Conservation (phyloP, 2,329 filamentous ascomycete species). For the Golovinomyces cichoracearum region DNA sequence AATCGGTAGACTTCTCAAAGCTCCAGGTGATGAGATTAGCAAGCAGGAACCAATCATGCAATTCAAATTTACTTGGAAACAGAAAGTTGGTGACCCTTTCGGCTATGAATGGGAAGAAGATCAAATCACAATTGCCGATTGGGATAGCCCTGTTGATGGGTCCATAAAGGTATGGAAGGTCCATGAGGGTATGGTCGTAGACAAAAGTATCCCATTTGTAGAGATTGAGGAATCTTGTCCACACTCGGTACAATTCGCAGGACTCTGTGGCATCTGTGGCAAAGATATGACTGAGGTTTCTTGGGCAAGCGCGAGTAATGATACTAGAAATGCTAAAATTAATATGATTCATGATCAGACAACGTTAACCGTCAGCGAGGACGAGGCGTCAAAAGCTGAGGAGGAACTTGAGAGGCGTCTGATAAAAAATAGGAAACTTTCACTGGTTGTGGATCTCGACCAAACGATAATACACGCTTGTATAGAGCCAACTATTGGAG, state of each 20-base stretch:
- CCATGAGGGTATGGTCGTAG: constrained; percentile 36
- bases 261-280: constrained; percentile 75
- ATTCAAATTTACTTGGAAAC: constrained; percentile 63
- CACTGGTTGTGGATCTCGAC: constrained; percentile 84
- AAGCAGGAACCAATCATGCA: constrained; percentile 57
- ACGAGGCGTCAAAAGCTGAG: constrained; percentile 58
- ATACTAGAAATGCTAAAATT: constrained; percentile 69
- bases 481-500: constrained; percentile 82
- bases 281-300: constrained; percentile 84
- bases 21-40: constrained; percentile 45
- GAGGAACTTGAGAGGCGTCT: constrained; percentile 66
- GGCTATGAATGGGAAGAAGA: constrained; percentile 38
- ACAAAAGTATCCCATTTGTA: constrained; percentile 31
- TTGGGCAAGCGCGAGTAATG: constrained; percentile 55
- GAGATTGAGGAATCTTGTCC: constrained; percentile 76
- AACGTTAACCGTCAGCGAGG: constrained; percentile 57
- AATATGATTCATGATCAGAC: constrained; percentile 89
- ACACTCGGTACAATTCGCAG: constrained; percentile 74
- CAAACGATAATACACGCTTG: constrained; percentile 97
- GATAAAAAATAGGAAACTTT: constrained; percentile 57
- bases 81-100: constrained; percentile 43
- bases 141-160: constrained; percentile 64
- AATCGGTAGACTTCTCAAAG: constrained; percentile 60
- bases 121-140: constrained; percentile 47
- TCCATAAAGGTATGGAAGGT: constrained; percentile 54